Base-by-base conservation (phyloP, 306 rosid species). In the Begonia masoniana region DNA sequence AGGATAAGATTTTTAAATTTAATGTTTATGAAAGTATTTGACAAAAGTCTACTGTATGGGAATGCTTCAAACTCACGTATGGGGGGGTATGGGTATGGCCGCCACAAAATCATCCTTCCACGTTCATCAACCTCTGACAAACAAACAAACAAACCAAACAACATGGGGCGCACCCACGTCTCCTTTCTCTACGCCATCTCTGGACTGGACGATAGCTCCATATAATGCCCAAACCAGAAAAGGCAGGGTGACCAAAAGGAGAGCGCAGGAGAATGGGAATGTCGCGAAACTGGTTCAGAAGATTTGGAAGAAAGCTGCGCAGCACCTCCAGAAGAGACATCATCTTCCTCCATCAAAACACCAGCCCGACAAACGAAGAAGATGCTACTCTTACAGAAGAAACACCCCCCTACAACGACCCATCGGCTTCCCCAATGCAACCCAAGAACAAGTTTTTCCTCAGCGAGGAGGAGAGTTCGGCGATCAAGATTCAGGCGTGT, bases 401-500 rank as follows among this genome's bases (percentile, higher is more conserved):
- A 52, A 13, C 12, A 24, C 50, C 26, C 39, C 39, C 39, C 39
- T 31, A 31, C 39, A 31, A 31, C 13, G 16, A 12, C 5, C 41
- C 59, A 10, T 13, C 13, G 3, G 41, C 59, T 50, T 68, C 67
- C 1, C 51, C 70, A 23, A 50, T 50, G 12, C 13, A 60, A 6
- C 51, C 7, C n/a, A 23, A 16, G 9, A 50, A 14, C 53, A 6
- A 41, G 14, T 51, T 1, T 49, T 43, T 43, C 16, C 10, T 54
- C 43, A 58, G 68, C 46, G 12, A 31, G 23, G 76, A 85, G 62
- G 81, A 80, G 16, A 16, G 53, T 19, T 91, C 86, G 0, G 88
- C 88, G 59, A 75, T 60, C 54, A 91, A 66, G 63, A 83, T 91
- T 68, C 97, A 91, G 69, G 79, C 97, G 36, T 59, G 45, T 58